A percentile compares a stretch with the other conserved stretches of the same genome.
Evolutionary conservation across 2,329 filamentous ascomycete species (phyloP).

Genomic region (Trichoderma hamatum): DNA sequence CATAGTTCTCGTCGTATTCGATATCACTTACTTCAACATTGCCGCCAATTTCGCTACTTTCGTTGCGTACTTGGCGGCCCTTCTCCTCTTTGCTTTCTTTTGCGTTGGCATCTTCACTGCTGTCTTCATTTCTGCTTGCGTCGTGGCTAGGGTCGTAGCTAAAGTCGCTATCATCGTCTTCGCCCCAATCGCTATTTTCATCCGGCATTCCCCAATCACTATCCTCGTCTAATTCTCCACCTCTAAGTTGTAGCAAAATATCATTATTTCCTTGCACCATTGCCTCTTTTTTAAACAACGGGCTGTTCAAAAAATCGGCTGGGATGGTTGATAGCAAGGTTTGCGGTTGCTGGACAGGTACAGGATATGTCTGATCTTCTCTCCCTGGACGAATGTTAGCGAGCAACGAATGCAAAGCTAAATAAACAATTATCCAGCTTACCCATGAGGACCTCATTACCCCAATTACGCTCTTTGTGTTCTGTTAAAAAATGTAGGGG

Average conservation of each 20-base stretch:
- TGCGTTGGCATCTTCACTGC: neutral
- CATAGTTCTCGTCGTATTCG: neutral
- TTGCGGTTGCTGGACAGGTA: neutral
- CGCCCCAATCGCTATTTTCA: neutral
- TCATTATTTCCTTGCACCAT: neutral
- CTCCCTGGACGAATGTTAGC: neutral
- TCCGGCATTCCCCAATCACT: neutral
- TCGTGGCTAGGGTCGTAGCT: neutral
- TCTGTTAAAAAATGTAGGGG: constrained; percentile 42
- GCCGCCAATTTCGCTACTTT: neutral
- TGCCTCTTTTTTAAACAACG: too few relatives aligned
- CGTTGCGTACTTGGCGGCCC: too few relatives aligned
- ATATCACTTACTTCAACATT: neutral
- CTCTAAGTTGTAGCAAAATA: constrained; percentile 12
- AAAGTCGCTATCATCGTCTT: neutral
- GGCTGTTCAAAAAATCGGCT: neutral
- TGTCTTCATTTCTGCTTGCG: neutral
- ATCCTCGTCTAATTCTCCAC: constrained; percentile 1
- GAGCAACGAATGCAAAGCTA: too few relatives aligned
- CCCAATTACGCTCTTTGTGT: constrained; percentile 38
- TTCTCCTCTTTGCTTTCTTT: neutral
- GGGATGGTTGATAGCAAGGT: neutral
- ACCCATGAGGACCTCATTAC: constrained; percentile 34
- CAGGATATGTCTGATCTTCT: neutral
- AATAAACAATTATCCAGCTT: neutral